Base-by-base conservation (phyloP, 129 eudicot species). In the Helianthus tuberosus region DNA sequence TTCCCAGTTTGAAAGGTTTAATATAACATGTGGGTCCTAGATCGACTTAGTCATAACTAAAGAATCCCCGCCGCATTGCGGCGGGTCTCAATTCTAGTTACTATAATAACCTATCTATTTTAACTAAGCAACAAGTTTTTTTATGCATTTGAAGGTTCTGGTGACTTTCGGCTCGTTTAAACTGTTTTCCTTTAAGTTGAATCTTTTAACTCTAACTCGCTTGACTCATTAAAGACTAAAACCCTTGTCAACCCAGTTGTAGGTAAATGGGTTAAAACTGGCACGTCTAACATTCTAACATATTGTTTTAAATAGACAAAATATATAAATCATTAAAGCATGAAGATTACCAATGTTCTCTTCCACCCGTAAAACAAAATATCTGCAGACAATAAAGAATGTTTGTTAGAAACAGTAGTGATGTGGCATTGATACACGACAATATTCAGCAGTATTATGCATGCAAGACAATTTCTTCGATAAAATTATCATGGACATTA, bases 291-390 rank as follows among this genome's bases (percentile, higher is more conserved):
- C 38, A 52, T 11, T 29, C 12, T 70, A 69, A 2, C 47, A 44
- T 73, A 61, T 15, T 6, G 71, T 63, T 68, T 25, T 11, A 44
- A 59, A 48, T 38, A n/a, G 27, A n/a, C 15, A 14, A 36, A 62
- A 32, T 23, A 3, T 10, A 76, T 11, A 10, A 51, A 48, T 69
- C 71, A 62, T 7, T 49, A 61, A 15, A 71, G 41, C 50, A 23
- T 11, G 52, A 46, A 52, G 29, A 53, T 62, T 86, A 94, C 99
- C 99, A 27, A 95, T 88, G 75, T 85, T 91, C 81, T 95, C 99
- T 81, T 95, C 99, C 6, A 95, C 75, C 8, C 99, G 99, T 12
- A 95, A 93, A 68, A 95, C 99, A 74, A 95, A 95, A 80, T 95
- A 95, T 79, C 99, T 95, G 95, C 85, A 95, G 46, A 41, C 68